Base-by-base conservation (phyloP, 257 asterid species). In the Solanum paucissectum region DNA sequence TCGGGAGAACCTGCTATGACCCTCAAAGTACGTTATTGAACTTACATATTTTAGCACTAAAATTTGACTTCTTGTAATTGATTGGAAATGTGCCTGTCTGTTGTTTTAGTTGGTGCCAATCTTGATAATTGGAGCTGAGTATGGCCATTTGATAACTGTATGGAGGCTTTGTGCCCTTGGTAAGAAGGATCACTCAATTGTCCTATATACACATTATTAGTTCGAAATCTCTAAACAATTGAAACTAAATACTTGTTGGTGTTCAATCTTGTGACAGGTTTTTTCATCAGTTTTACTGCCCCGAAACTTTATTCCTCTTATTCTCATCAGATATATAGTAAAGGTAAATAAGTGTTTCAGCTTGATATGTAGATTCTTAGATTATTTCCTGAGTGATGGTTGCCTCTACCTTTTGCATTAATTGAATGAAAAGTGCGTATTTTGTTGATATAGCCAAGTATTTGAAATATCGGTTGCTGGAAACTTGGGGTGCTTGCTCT, bases 1-100 rank as follows among this genome's bases (percentile, higher is more conserved):
- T 97, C 99, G 7, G 99, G 99, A 64, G 99, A 97, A 74, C 98
- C 99, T 36, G 95, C 93, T 89, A 93, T 91, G 96, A 96, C 99
- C 86, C 96, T 96, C 18, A 97, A 94, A 89, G 98, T 97, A 94
- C 29, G 44, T 18, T 79, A 52, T 16, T 18, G 34, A 46, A 14
- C 9, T 81, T 16, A 18, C 40, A 18, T 4, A 21, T 25, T 38
- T 68, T 62, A 38, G 40, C 46, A 60, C 49, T 62, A 25, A 76
- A 40, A 7, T 13, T 73, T 16, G 64, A 27, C 33, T 12, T n/a
- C 66, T 71, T 71, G 37, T 27, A 42, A 68, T 32, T 37, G 66
- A 44, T 73, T 52, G 21, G 36, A 2, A 75, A 55, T 23, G 12
- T 52, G 58, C 5, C 9, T 49, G 14, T 21, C 12, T 83, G 84